phyloP scores from a whole-genome alignment of 139 green algal genomes.

The Choricystis sp. region DNA sequence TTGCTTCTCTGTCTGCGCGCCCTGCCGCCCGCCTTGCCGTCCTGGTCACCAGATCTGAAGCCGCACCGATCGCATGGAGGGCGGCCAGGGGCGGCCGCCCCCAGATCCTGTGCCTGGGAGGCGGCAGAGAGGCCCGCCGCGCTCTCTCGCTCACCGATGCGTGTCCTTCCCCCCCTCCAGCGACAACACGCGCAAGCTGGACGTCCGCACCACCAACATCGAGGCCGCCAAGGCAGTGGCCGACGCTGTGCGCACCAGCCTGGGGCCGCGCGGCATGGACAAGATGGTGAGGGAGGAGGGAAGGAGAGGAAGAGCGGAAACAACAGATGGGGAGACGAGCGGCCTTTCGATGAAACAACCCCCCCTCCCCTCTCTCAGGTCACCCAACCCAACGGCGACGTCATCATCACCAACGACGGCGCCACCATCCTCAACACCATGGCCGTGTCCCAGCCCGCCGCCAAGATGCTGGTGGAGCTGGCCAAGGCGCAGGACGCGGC shows the following conservation, averaged over 20 bases:
- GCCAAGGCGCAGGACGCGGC: conserved; percentile 93
- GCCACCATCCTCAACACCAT: conserved; percentile 98
- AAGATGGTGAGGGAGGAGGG: conserved; percentile 74
- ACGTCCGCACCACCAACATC: conserved; percentile 90
- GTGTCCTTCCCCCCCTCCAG: too few species aligned
- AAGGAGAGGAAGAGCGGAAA: background rate
- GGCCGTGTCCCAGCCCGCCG: conserved; percentile 85
- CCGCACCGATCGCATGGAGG: too few species aligned
- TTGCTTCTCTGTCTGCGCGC: too few species aligned
- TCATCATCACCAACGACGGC: conserved; percentile 99
- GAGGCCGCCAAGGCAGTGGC: conserved; percentile 94
- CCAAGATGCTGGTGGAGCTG: conserved; percentile 99
- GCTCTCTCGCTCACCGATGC: too few species aligned
- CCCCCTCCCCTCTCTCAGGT: conserved; percentile 35
- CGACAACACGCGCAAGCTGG: conserved; percentile 71
- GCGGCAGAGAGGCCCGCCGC: too few species aligned
- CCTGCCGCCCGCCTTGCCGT: too few species aligned
- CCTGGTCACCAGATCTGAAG: too few species aligned
- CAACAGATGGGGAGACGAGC: too few species aligned
- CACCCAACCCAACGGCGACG: conserved; percentile 67
- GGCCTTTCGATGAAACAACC: background rate
- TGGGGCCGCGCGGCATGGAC: conserved; percentile 95
- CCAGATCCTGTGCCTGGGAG: too few species aligned
- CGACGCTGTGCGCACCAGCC: conserved; percentile 83
- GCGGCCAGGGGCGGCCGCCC: too few species aligned